Percentiles rank a stretch among this genome's conserved stretches.
These are phyloP conservation scores for Neospermospora avenae DNA, from an alignment of 2,329 filamentous ascomycete species.

Conservation along the genomic window DNA sequence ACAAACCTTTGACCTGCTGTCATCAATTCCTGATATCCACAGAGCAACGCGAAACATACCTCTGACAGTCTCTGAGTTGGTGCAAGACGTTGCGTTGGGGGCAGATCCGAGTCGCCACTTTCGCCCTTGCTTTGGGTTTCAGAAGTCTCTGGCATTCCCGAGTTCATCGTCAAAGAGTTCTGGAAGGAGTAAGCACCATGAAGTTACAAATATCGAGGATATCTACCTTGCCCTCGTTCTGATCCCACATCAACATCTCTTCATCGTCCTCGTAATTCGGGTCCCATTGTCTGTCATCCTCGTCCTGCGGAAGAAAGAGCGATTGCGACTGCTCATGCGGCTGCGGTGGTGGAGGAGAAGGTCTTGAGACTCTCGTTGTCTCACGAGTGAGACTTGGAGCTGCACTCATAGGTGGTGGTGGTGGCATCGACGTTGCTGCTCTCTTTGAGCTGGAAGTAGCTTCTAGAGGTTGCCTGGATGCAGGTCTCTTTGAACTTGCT, in stretches of 20 bases:
- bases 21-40: conserved; percentile 21
- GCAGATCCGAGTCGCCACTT: conserved; percentile 6
- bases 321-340: conserved; percentile 62
- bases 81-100: conserved; percentile 47
- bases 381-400: conserved; percentile 24
- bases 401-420: conserved; percentile 24
- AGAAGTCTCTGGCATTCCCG: conserved; percentile 16
- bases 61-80: conserved; percentile 74
- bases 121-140: conserved; percentile 17
- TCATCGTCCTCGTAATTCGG: conserved; percentile 65
- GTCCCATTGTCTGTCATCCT: conserved; percentile 71
- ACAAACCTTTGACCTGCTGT: conserved; percentile 32
- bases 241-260: conserved; percentile 71
- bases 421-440: conserved; percentile 28
- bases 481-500: conserved; percentile 27
- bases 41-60: conserved; percentile 41
- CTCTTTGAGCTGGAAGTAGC: conserved; percentile 29
- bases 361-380: conserved; percentile 36
- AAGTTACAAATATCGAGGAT: conserved; percentile 12
- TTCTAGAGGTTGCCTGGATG: conserved; percentile 31
- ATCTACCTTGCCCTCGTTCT: conserved; percentile 60
- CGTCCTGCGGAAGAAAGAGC: conserved; percentile 62
- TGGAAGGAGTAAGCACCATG: conserved; percentile 33
- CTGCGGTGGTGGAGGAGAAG: conserved; percentile 52
- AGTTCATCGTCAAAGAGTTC: conserved; percentile 27